A percentile compares a stretch with the other conserved stretches of the same genome.
phyloP scores from a whole-genome alignment of 2,329 filamentous ascomycete genomes.

The Blastomyces parvus region DNA sequence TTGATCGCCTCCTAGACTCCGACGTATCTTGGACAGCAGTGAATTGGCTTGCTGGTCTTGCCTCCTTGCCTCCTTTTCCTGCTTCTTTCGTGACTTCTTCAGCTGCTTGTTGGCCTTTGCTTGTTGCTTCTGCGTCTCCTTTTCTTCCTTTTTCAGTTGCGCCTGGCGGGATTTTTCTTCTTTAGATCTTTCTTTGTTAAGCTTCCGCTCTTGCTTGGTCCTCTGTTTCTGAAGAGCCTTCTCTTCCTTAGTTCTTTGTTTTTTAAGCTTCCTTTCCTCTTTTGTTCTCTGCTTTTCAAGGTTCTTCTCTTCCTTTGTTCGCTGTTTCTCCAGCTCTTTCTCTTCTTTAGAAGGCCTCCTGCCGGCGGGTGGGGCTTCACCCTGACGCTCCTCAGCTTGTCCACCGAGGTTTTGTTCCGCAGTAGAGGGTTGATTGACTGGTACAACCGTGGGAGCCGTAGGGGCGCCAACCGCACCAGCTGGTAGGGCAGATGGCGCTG shows the following conservation, averaged over 20 bases:
- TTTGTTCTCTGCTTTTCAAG: constrained; percentile 8
- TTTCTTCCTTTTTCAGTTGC: not conserved
- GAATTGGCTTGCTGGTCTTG: not conserved
- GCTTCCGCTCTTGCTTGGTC: not conserved
- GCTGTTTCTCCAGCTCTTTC: constrained; percentile 11
- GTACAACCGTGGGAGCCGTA: not conserved
- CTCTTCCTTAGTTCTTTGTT: constrained; percentile 7
- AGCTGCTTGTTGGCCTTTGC: not conserved
- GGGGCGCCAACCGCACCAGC: not conserved
- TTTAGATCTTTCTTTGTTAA: not conserved
- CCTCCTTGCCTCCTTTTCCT: not conserved
- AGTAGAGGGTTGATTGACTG: not conserved
- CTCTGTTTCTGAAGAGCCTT: not conserved
- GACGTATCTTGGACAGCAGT: not conserved
- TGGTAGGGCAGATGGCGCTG: not conserved
- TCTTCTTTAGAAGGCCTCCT: constrained; percentile 10
- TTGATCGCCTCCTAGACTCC: not conserved
- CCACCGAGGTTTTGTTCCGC: not conserved
- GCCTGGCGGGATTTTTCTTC: not conserved
- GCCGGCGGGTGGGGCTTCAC: not conserved
- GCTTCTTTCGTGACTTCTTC: not conserved
- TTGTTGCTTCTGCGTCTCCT: not conserved
- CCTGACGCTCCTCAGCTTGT: not conserved
- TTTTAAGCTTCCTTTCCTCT: constrained; percentile 11
- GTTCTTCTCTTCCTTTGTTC: constrained; percentile 10